Conservation (phyloP, 768 basidiomycete species). For the Ramaria rubella region DNA sequence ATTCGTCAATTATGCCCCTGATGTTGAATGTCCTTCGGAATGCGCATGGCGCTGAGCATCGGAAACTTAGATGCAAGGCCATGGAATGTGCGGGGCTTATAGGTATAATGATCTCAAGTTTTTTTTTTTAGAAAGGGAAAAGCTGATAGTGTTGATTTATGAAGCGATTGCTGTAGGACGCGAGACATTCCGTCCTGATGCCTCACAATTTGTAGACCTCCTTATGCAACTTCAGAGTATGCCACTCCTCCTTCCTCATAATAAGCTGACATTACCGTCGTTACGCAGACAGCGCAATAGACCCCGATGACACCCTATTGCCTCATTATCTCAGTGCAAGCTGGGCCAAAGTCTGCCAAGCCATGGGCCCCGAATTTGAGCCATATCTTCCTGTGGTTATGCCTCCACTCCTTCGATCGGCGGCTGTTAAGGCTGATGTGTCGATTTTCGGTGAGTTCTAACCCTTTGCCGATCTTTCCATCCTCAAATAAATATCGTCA, state of each 20-base stretch:
- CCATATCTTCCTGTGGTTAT: conserved; percentile 83
- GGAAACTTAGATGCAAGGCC: conserved; percentile 64
- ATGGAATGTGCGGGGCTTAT: conserved; percentile 90
- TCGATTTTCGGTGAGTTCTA: conserved; percentile 55
- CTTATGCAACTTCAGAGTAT: conserved; percentile 74
- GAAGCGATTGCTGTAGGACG: conserved; percentile 82
- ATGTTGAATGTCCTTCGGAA: conserved; percentile 69
- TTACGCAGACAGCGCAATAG: conserved; percentile 51
- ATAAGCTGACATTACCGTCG: background rate
- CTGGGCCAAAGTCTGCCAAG: conserved; percentile 86
- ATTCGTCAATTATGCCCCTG: conserved; percentile 73
- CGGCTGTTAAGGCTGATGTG: conserved; percentile 75
- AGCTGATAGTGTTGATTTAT: background rate
- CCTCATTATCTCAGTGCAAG: conserved; percentile 76
- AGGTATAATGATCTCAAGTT: conserved; percentile 41
- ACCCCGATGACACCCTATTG: conserved; percentile 65
- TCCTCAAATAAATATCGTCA: background rate
- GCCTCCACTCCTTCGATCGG: conserved; percentile 67
- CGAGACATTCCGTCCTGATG: conserved; percentile 71
- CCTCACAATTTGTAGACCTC: conserved; percentile 61
- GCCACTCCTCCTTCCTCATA: conserved; percentile 17
- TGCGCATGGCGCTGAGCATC: conserved; percentile 59
- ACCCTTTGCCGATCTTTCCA: background rate
- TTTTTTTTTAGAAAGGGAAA: background rate
- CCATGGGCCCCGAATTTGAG: conserved; percentile 77